Percentiles rank a stretch among this genome's conserved stretches.
Conservation (phyloP, 2,329 filamentous ascomycete genomes). For the Neonectria magnoliae region DNA sequence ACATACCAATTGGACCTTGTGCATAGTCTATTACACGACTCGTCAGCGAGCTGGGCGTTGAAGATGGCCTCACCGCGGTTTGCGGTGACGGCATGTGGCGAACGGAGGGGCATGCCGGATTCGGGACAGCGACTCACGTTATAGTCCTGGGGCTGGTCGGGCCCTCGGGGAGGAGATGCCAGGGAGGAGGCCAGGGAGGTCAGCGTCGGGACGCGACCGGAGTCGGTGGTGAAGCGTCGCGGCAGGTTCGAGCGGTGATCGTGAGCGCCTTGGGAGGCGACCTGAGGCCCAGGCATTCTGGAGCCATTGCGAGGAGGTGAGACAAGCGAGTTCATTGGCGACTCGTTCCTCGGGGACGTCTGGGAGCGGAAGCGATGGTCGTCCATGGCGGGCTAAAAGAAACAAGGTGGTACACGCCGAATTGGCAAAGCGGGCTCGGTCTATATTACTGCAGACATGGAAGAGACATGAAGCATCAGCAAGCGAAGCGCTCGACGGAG, state of each 20-base stretch:
- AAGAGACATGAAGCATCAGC: slow-evolving; percentile 47
- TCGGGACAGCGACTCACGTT: slow-evolving; percentile 47
- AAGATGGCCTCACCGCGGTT: not conserved
- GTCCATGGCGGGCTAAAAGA: slow-evolving; percentile 67
- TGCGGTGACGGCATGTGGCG: not conserved
- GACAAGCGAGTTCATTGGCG: slow-evolving; percentile 77
- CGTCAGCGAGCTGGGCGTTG: slow-evolving; percentile 34
- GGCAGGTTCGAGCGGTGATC: slow-evolving; percentile 83
- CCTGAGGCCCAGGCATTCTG: slow-evolving; percentile 67
- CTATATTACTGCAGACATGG: slow-evolving; percentile 51
- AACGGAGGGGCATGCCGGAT: not conserved
- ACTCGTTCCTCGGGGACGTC: slow-evolving; percentile 80
- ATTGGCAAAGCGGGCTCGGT: slow-evolving; percentile 48
- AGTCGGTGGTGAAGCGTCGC: slow-evolving; percentile 93
- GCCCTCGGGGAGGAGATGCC: slow-evolving; percentile 59
- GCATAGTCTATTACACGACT: slow-evolving; percentile 62
- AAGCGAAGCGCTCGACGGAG: slow-evolving; percentile 34
- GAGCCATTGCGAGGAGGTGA: slow-evolving; percentile 77
- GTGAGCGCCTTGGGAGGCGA: slow-evolving; percentile 54
- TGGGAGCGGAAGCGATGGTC: slow-evolving; percentile 82
- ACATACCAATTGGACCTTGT: slow-evolving; percentile 82
- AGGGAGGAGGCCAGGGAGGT: slow-evolving; percentile 58
- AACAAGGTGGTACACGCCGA: slow-evolving; percentile 53
- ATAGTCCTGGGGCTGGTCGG: slow-evolving; percentile 62
- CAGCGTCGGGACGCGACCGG: slow-evolving; percentile 82